Conservation (phyloP, 2,329 filamentous ascomycete species). For the Didymella keratinophila region DNA sequence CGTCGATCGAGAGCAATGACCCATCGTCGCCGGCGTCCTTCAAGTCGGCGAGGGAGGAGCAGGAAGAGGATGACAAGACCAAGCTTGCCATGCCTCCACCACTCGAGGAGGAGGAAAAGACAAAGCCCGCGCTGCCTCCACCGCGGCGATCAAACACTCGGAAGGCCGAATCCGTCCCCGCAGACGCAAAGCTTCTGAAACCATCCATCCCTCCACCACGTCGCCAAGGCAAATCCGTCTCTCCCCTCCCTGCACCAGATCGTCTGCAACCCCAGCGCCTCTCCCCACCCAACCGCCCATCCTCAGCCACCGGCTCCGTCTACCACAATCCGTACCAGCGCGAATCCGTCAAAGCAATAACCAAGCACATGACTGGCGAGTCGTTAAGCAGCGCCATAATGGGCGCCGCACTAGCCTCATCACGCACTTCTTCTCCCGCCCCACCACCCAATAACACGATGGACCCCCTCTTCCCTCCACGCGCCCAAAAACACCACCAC, state of each 20-base stretch:
- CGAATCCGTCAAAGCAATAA: slow-evolving; percentile 48
- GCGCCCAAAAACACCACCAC: slow-evolving; percentile 50
- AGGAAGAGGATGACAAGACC: slow-evolving; percentile 38
- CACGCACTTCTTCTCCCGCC: slow-evolving; percentile 54
- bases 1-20: slow-evolving; percentile 38
- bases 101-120: slow-evolving; percentile 5
- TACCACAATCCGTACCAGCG: slow-evolving; percentile 53
- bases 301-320: slow-evolving; percentile 37
- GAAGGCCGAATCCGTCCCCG: slow-evolving; percentile 19
- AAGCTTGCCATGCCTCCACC: slow-evolving; percentile 36
- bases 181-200: slow-evolving; percentile 16
- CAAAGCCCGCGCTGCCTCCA: slow-evolving; percentile 34
- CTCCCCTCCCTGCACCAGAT: slow-evolving; percentile 33
- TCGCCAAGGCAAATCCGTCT: slow-evolving; percentile 20
- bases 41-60: slow-evolving; percentile 47
- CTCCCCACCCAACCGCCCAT: slow-evolving; percentile 30
- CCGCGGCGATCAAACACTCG: slow-evolving; percentile 42
- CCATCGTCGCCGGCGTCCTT: slow-evolving; percentile 46
- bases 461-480: slow-evolving; percentile 51
- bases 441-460: slow-evolving; percentile 33
- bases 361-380: slow-evolving; percentile 64
- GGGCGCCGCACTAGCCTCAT: slow-evolving; percentile 74
- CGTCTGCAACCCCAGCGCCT: slow-evolving; percentile 32
- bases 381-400: slow-evolving; percentile 78
- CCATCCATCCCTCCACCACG: slow-evolving; percentile 13